A percentile compares a stretch with the other conserved stretches of the same genome.
phyloP scores from a whole-genome alignment of 805 yeast species.

The Saccharomycopsis schoenii region DNA sequence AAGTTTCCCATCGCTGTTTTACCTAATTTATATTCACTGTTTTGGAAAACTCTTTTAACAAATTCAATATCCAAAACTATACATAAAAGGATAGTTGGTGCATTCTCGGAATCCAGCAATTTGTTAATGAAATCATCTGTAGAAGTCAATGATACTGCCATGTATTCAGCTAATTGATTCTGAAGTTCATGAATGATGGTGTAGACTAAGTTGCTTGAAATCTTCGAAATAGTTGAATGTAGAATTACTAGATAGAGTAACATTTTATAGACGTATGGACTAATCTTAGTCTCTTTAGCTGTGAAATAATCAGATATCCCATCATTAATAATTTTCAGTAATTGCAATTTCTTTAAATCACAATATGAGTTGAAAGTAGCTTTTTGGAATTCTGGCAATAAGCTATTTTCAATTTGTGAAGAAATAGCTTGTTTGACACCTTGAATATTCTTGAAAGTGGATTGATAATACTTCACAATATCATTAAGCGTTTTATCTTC shows the following conservation, averaged over 20 bases:
- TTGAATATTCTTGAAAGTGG: constrained; percentile 34
- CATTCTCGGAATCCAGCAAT: constrained; percentile 37
- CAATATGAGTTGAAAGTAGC: constrained; percentile 46
- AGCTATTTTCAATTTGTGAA: constrained; percentile 29
- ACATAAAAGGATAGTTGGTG: constrained; percentile 33
- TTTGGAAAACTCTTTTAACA: constrained; percentile 26
- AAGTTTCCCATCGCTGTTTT: constrained; percentile 12
- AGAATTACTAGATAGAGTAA: constrained; percentile 39
- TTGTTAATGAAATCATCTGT: constrained; percentile 36
- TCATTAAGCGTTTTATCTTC: constrained; percentile 39
- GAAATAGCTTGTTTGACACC: constrained; percentile 24
- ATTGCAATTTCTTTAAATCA: constrained; percentile 34
- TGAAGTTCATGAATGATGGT: constrained; percentile 37
- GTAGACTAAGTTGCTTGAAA: constrained; percentile 37
- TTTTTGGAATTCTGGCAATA: constrained; percentile 35
- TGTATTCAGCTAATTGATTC: constrained; percentile 30
- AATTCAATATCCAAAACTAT: constrained; percentile 45
- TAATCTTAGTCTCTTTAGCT: constrained; percentile 29
- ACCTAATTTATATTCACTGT: constrained; percentile 12
- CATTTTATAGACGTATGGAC: constrained; percentile 40
- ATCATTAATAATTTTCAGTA: constrained; percentile 31
- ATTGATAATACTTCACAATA: constrained; percentile 40
- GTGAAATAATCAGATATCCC: constrained; percentile 40
- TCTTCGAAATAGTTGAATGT: constrained; percentile 40
- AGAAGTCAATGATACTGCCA: constrained; percentile 32